These are phyloP conservation scores for Scheffersomyces titani DNA, from an alignment of 1,139 yeast genomes.

Conservation along the genomic window DNA sequence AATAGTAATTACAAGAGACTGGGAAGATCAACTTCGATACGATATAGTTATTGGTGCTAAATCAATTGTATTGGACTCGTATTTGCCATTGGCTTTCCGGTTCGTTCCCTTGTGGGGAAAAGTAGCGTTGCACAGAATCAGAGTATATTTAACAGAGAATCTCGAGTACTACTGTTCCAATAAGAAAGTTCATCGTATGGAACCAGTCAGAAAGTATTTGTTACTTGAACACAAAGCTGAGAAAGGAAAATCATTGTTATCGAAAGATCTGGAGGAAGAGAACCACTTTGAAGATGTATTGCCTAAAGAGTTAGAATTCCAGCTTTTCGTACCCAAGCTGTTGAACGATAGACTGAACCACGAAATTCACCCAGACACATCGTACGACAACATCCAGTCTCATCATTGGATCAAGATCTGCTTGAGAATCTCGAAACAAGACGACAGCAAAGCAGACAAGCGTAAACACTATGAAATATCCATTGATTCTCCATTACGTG, in stretches of 20 bases:
- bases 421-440: conserved; percentile 67
- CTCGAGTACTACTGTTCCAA: conserved; percentile 85
- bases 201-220: conserved; percentile 80
- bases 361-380: conserved; percentile 77
- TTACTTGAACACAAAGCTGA: conserved; percentile 78
- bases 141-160: conserved; percentile 85
- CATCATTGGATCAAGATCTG: conserved; percentile 95
- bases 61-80: conserved; percentile 79
- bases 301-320: conserved; percentile 76
- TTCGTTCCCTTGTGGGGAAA: conserved; percentile 82
- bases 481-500: conserved; percentile 87
- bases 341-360: conserved; percentile 48
- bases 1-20: conserved; percentile 81
- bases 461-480: conserved; percentile 89
- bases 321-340: conserved; percentile 72
- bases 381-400: conserved; percentile 72
- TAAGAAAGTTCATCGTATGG: conserved; percentile 87
- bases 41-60: conserved; percentile 90
- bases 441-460: conserved; percentile 56
- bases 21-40: conserved; percentile 91
- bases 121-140: conserved; percentile 79
- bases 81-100: conserved; percentile 79
- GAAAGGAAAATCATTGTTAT: conserved; percentile 45
- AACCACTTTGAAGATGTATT: conserved; percentile 36
- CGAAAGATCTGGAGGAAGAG: conserved; percentile 26